Conservation (phyloP, 108 stramenopile genomes). For the Skeletonema grethae region DNA sequence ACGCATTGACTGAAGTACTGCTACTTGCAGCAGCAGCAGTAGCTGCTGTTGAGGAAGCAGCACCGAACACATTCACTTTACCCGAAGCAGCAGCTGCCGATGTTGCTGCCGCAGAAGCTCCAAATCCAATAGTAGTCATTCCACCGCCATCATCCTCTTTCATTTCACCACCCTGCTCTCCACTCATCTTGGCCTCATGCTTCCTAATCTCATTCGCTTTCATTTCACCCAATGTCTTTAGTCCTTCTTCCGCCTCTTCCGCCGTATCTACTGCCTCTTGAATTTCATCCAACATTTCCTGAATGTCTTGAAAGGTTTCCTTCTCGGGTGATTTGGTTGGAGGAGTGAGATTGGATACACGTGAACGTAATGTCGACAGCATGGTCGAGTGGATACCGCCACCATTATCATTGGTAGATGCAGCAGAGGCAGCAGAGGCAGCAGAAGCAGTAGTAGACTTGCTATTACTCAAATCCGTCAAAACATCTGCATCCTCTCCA, state of each 20-base stretch:
- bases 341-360: slow-evolving; percentile 21
- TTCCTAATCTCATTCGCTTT: slow-evolving; percentile 57
- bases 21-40: slow-evolving; percentile 2
- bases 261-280: slow-evolving; percentile 84
- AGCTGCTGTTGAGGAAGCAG: neutral
- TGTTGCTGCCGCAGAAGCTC: slow-evolving; percentile 5
- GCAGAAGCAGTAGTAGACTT: slow-evolving; percentile 5
- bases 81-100: neutral
- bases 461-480: slow-evolving; percentile 21
- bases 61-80: slow-evolving; percentile 1
- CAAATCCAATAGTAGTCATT: slow-evolving; percentile 51
- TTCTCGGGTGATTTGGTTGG: slow-evolving; percentile 9
- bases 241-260: slow-evolving; percentile 57
- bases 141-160: slow-evolving; percentile 28
- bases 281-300: slow-evolving; percentile 79
- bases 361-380: slow-evolving; percentile 24
- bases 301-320: slow-evolving; percentile 25
- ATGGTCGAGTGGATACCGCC: slow-evolving; percentile 15
- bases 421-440: slow-evolving; percentile 8
- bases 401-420: slow-evolving; percentile 38
- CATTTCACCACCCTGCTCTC: slow-evolving; percentile 17
- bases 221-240: slow-evolving; percentile 60
- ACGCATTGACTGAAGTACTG: neutral
- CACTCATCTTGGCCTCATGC: slow-evolving; percentile 21
- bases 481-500: slow-evolving; percentile 54